phyloP scores from a whole-genome alignment of 768 basidiomycete species.

The Tulasnella sp. region DNA sequence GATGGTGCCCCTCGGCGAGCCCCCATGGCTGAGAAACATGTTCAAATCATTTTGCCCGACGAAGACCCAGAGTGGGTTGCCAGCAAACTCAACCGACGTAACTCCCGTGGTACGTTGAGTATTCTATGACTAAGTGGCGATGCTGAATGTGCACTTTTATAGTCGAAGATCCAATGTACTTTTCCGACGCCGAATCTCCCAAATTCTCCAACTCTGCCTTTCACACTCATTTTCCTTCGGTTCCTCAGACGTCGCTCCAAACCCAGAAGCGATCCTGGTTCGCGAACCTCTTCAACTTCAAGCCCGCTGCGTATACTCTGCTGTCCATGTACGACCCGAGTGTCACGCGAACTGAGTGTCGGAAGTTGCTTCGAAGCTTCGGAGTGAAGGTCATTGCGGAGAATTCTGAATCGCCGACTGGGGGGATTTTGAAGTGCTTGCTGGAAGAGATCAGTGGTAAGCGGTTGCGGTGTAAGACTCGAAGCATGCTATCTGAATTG shows the following conservation, averaged over 20 bases:
- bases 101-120: not conserved
- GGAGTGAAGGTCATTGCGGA: constrained; percentile 57
- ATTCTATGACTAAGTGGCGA: not conserved
- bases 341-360: constrained; percentile 46
- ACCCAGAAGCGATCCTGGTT: constrained; percentile 65
- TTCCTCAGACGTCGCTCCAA: constrained; percentile 27
- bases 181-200: not conserved
- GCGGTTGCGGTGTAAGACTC: constrained; percentile 9
- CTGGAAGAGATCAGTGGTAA: constrained; percentile 47
- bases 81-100: not conserved
- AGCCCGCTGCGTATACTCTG: constrained; percentile 46
- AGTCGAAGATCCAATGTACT: constrained; percentile 7
- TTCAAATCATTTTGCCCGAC: constrained; percentile 44
- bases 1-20: constrained; percentile 14
- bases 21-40: constrained; percentile 27
- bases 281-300: constrained; percentile 77
- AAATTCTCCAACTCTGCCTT: not conserved
- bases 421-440: constrained; percentile 58
- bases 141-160: not conserved
- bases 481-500: not conserved
- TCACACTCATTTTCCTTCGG: constrained; percentile 3
- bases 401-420: constrained; percentile 32
- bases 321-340: constrained; percentile 42
- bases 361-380: constrained; percentile 55
- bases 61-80: constrained; percentile 12